phyloP scores from a whole-genome alignment of 2,329 filamentous ascomycete species.

The Colletotrichum viniferum region DNA sequence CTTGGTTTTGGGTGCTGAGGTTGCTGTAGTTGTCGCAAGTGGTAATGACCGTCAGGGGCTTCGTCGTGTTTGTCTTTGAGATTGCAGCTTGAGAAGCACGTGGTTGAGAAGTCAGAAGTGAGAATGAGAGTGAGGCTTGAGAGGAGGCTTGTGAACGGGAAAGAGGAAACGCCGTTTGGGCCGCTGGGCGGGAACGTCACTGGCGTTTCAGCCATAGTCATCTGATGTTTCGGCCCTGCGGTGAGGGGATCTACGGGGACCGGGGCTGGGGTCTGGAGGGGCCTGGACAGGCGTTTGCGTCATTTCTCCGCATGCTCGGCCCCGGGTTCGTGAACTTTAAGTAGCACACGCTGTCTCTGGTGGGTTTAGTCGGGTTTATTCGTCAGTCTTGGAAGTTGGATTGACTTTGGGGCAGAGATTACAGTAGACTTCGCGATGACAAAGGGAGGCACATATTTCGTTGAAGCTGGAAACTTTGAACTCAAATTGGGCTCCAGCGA shows the following conservation, averaged over 20 bases:
- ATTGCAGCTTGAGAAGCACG: neutral
- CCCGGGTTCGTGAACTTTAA: neutral
- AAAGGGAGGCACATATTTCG: neutral
- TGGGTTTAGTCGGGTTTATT: neutral
- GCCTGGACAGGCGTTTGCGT: neutral
- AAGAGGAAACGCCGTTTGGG: neutral
- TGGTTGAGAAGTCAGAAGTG: neutral
- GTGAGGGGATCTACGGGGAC: neutral
- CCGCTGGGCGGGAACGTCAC: neutral
- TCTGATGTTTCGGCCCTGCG: neutral
- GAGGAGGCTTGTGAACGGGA: neutral
- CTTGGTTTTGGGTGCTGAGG: neutral
- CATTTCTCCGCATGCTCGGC: slow-evolving; percentile 4
- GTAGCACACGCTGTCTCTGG: neutral
- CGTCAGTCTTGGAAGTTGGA: neutral
- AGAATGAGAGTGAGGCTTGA: neutral
- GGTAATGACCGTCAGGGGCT: neutral
- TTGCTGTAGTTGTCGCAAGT: neutral
- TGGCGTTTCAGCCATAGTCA: slow-evolving; percentile 12
- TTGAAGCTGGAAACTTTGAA: too few species aligned
- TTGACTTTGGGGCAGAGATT: neutral
- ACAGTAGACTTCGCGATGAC: rapidly evolving
- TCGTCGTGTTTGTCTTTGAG: neutral
- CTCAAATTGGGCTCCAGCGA: neutral
- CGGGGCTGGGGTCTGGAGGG: neutral